Base-by-base conservation (phyloP, 768 basidiomycete species). In the Lactarius sanguifluus region DNA sequence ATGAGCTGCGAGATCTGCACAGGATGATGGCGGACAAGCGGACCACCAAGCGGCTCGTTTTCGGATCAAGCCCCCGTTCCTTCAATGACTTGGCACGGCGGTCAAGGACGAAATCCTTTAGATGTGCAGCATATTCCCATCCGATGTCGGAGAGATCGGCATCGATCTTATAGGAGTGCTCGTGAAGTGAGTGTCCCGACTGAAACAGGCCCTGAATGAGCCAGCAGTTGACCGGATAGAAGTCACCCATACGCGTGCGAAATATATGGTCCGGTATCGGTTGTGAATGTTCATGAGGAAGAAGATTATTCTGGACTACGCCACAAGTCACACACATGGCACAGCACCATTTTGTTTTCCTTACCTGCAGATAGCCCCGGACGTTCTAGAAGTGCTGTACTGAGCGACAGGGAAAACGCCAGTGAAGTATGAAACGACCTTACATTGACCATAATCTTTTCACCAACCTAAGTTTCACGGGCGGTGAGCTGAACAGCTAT, bases 221-320 rank as follows among this genome's bases (percentile, higher is more conserved):
- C n/a, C 34, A 30, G 36, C 23, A 18, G n/a, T 50, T 34, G 47
- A 64, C 43, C 52, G 59, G 56, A 25, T 47, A 62, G 61, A 23
- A 45, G 9, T 76, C 91, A 40, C 9, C 76, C 91, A 67, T 74
- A 97, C 96, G 47, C 96, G 81, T 5, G 96, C 96, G 78, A 99
- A 98, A 77, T 96, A 98, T 69, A 99, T 99, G 57, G 90, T 94
- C 25, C 96, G 83, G 74, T 88, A 91, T 69, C 85, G 83, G 73
- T 95, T 98, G 78, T 99, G 96, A 57, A 99, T 98, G 76, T 99
- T 99, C 97, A 98, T 98, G 55, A 99, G 81, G 82, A 97, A 98
- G 82, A 98, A 99, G 30, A 98, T 92, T 66, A 98, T 95, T 66
- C 96, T 81, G 2, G 94, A 94, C 88, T 98, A 77, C 18, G 36